Evolutionary conservation across 1,284 basidiomycete genomes (phyloP), one percentile per base, ranked within the genome.

Genomic region (Rhodotorula sp.): DNA sequence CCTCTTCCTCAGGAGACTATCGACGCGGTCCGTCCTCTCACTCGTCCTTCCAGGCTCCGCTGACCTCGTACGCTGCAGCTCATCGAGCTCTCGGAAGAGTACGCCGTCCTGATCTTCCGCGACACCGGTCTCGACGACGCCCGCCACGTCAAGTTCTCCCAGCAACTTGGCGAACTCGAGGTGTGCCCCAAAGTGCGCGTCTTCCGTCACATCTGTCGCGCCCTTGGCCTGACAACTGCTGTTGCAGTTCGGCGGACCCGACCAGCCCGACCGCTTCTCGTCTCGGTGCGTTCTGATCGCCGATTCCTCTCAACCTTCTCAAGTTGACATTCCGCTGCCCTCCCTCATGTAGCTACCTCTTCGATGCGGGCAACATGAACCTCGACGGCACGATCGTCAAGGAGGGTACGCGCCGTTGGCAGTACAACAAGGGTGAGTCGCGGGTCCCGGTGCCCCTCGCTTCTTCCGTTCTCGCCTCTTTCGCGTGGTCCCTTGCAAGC

Each of bases 81-180:
- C 59, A 15, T 39, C 59, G 34, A 17, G 13, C 27, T 60, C 34
- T 60, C 59, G 22, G 19, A 60, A 34, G 52, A 60, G 34, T 60
- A 60, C 24, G 32, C 59, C 15, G 59, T 60, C 32, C 48, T 60
- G 32, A 39, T 51, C 48, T 60, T 60, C 59, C 59, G 59, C 59
- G 39, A 60, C 49, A 60, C 59, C 59, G 59, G 59, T 27, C 59
- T 60, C 59, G 59, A 60, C 49, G 59, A 60, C 49, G 48, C 19
- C 11, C 59, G 59, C 49, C 59, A 60, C 39, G 59, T 60, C 7
- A 34, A 48, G 6, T 60, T 60, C 34, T 60, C 48, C 11, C 36
- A 60, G 49, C 59, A 60, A 34, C 59, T 60, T 8, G 59, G 59
- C 59, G 59, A 60, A n/a, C 59, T 60, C 49, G 49, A 60, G 30